phyloP scores from a whole-genome alignment of 345 rosid species.

The Dipteronia dyeriana region DNA sequence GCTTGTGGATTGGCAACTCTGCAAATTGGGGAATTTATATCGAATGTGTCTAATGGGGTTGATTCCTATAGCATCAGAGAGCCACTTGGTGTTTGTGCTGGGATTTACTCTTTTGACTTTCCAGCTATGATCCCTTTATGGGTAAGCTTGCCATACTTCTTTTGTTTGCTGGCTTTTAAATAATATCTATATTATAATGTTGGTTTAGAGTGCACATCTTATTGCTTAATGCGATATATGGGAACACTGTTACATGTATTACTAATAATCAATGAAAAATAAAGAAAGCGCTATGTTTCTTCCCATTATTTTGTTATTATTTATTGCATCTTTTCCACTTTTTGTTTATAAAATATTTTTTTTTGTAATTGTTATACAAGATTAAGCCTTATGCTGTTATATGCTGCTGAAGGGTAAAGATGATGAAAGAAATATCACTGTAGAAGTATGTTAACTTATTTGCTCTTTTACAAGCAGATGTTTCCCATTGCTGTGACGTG shows the following conservation, averaged over 20 bases:
- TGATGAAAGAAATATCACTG: not conserved
- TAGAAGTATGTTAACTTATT: not conserved
- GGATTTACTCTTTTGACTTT: constrained; percentile 51
- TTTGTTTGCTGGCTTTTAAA: constrained; percentile 4
- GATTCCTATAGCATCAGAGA: constrained; percentile 50
- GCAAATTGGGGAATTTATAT: constrained; percentile 49
- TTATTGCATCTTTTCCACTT: not conserved
- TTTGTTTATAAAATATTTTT: not conserved
- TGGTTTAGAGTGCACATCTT: not conserved
- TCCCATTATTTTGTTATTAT: not conserved
- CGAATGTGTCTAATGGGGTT: constrained; percentile 44
- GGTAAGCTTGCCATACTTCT: constrained; percentile 29
- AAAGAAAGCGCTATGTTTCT: not conserved
- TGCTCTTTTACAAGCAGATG: constrained; percentile 37
- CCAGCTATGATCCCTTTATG: constrained; percentile 55
- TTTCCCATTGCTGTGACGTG: constrained; percentile 50
- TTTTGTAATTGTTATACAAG: not conserved
- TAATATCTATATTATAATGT: not conserved
- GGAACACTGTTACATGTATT: not conserved
- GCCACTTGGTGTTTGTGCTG: constrained; percentile 62
- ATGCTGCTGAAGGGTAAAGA: constrained; percentile 4
- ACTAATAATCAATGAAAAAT: not conserved
- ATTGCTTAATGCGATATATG: not conserved
- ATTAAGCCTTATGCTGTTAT: not conserved
- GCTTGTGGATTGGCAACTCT: constrained; percentile 53